Percentiles rank a stretch among this genome's conserved stretches.
phyloP scores from a whole-genome alignment of 306 rosid species.

The Ormosia semicastrata region DNA sequence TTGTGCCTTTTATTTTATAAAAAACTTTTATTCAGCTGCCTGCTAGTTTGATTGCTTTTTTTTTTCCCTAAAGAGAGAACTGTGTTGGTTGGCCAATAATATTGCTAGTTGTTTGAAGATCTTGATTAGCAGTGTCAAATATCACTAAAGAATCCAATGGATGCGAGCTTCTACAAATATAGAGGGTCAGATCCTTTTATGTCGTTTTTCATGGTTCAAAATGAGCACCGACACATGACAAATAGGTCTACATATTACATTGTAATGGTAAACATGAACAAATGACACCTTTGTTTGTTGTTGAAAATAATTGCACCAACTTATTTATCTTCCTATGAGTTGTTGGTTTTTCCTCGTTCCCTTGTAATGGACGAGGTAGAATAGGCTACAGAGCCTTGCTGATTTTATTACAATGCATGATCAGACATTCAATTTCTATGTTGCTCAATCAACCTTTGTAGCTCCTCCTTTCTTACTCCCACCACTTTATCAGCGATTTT shows the following conservation, averaged over 20 bases:
- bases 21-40: background rate
- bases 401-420: background rate
- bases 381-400: background rate
- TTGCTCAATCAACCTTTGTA: conserved; percentile 58
- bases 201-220: background rate
- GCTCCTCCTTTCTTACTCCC: conserved; percentile 75
- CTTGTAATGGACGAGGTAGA: background rate
- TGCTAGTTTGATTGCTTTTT: background rate
- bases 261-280: conserved; percentile 3
- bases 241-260: background rate
- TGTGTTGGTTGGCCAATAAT: background rate
- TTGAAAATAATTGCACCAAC: background rate
- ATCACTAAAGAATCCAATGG: conserved; percentile 2
- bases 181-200: background rate
- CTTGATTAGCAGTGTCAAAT: background rate
- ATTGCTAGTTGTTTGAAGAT: background rate
- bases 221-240: conserved; percentile 1
- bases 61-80: background rate
- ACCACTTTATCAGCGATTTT: conserved; percentile 50
- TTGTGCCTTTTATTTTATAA: background rate
- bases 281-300: background rate
- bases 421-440: conserved; percentile 35
- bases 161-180: no score
- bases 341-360: background rate
- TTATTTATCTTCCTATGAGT: conserved; percentile 20